Evolutionary conservation across 257 asterid species (phyloP).

Genomic region (Scutellaria baicalensis): DNA sequence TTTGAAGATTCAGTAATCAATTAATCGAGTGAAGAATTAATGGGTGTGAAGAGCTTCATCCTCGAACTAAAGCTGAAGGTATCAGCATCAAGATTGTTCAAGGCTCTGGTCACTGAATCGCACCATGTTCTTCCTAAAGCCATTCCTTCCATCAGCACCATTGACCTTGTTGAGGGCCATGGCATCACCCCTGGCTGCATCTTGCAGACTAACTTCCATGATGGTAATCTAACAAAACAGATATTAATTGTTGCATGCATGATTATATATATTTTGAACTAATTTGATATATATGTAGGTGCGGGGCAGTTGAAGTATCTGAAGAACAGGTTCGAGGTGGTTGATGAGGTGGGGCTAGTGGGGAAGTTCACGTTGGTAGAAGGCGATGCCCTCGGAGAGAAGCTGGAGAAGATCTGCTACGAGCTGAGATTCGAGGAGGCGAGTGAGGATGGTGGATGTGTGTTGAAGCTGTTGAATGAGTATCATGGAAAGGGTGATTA

Average conservation of each 20-base stretch:
- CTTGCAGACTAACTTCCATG: slow-evolving; percentile 2
- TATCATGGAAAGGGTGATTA: slow-evolving; percentile 21
- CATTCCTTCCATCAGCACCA: slow-evolving; percentile 12
- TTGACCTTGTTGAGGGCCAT: slow-evolving; percentile 11
- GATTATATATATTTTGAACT: not conserved
- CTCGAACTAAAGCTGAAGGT: slow-evolving; percentile 21
- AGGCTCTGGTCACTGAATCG: slow-evolving; percentile 14
- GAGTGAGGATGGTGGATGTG: slow-evolving; percentile 20
- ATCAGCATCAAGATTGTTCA: slow-evolving; percentile 17
- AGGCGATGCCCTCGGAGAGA: slow-evolving; percentile 21
- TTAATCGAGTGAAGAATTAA: not conserved
- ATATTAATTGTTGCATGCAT: no score
- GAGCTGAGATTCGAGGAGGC: slow-evolving; percentile 23
- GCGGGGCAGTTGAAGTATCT: slow-evolving; percentile 1
- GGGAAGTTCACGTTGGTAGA: slow-evolving; percentile 18
- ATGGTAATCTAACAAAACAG: no score
- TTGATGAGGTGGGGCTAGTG: slow-evolving; percentile 11
- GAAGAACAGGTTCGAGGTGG: slow-evolving; percentile 13
- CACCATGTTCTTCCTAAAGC: slow-evolving; percentile 7
- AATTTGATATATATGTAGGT: no score
- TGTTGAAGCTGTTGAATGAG: slow-evolving; percentile 15
- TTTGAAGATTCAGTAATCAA: no score
- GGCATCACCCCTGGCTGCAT: slow-evolving; percentile 13
- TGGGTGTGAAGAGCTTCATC: slow-evolving; percentile 17
- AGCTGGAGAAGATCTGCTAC: slow-evolving; percentile 21